Evolutionary conservation across 352 stramenopile genomes (phyloP).

Genomic region (Pythium rhizo-oryzae): DNA sequence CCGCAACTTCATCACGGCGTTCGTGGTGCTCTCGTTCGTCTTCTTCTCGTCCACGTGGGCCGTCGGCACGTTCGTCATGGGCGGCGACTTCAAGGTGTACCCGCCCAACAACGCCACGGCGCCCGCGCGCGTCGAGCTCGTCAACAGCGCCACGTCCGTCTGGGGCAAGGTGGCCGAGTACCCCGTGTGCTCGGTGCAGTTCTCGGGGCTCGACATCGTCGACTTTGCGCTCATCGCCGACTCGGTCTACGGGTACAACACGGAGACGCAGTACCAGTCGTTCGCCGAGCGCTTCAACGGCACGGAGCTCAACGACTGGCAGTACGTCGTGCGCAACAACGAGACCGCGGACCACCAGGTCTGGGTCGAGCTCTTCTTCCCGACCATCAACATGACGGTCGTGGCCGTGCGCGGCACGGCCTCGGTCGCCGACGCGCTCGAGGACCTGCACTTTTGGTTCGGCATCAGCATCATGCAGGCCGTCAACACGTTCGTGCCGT

Average conservation of each 20-base stretch:
- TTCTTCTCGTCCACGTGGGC: slow-evolving; percentile 89
- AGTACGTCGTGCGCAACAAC: slow-evolving; percentile 77
- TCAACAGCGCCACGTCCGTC: slow-evolving; percentile 53
- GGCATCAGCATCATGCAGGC: slow-evolving; percentile 88
- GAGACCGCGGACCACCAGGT: slow-evolving; percentile 67
- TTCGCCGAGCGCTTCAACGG: slow-evolving; percentile 83
- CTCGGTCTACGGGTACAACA: slow-evolving; percentile 82
- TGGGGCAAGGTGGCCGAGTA: slow-evolving; percentile 75
- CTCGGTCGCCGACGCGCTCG: slow-evolving; percentile 79
- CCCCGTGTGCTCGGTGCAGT: slow-evolving; percentile 75
- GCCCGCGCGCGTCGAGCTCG: slow-evolving; percentile 31
- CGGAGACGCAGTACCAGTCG: slow-evolving; percentile 67
- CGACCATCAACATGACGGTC: slow-evolving; percentile 83
- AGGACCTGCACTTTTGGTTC: slow-evolving; percentile 89
- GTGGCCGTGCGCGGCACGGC: slow-evolving; percentile 82
- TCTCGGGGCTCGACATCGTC: slow-evolving; percentile 70
- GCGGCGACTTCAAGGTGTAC: slow-evolving; percentile 80
- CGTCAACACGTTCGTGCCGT: slow-evolving; percentile 83
- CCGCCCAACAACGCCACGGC: slow-evolving; percentile 42
- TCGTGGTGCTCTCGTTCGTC: slow-evolving; percentile 83
- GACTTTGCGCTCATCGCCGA: slow-evolving; percentile 88
- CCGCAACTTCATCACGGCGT: slow-evolving; percentile 85
- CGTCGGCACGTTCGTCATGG: slow-evolving; percentile 87
- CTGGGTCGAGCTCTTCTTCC: slow-evolving; percentile 87
- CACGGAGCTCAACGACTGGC: slow-evolving; percentile 73